Base-by-base conservation (phyloP, 2,329 filamentous ascomycete genomes). In the Pseudogymnoascus sp. region DNA sequence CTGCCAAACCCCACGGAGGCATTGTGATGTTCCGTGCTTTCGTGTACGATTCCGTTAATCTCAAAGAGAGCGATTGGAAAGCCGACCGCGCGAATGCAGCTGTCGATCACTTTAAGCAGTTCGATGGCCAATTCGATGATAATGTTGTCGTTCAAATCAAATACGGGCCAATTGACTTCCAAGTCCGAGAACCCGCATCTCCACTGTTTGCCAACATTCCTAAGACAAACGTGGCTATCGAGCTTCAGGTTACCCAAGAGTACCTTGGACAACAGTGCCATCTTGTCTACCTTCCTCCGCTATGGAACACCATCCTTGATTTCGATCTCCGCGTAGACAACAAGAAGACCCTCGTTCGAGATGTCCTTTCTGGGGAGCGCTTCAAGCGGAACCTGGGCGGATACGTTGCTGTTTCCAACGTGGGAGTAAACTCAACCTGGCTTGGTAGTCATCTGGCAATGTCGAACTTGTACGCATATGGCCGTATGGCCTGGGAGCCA, bases 101-200 rank as follows among this genome's bases (percentile, higher is more conserved):
- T 0, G 85, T 89, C 0, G 78, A 90, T 0, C 88, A 83, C 72
- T 90, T 90, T 71, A 76, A 83, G 14, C 77, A 79, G 0, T 78
- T 90, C 0, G 88, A 90, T 68, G 82, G 79, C 4, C 72, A 85
- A 64, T 90, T 90, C 63, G 84, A 87, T 21, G 83, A 87, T 52
- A 90, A 90, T 55, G 87, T 90, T 0, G 79, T 90, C 0, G 79
- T 90, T 2, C 88, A 91, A 70, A 86, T 90, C 73, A 91, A 90
- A 72, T 89, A 87, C 65, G 88, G 88, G 0, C 87, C 88, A 0
- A 90, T 90, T 64, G 88, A 90, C 69, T 90, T 90, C 72, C 88
- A 90, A 68, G 85, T 89, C 9, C 82, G 88, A 37, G 88, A 90
- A 71, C 84, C 88, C 1, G 74, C 80, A 1, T 88, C 83, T 3